A percentile compares a stretch with the other conserved stretches of the same genome.
Evolutionary conservation across 2,329 filamentous ascomycete genomes (phyloP).

Genomic region (Emergomyces pasteurianus): DNA sequence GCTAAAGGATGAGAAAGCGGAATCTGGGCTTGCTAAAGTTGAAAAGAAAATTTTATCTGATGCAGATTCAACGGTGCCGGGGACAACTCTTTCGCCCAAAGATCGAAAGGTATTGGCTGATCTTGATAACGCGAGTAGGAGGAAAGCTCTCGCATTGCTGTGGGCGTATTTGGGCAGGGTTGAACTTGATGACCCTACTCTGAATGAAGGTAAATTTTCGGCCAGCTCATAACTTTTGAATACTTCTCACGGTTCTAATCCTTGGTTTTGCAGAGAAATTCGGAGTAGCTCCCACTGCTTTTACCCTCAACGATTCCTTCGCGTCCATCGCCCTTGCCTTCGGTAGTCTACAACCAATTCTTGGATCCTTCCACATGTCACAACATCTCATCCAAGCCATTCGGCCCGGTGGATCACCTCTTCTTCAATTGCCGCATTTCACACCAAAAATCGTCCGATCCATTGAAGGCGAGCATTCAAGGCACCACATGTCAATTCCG

Average conservation of each 20-base stretch:
- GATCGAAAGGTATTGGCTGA: slow-evolving; percentile 68
- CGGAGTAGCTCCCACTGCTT: slow-evolving; percentile 75
- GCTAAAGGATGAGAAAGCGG: slow-evolving; percentile 65
- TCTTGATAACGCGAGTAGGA: slow-evolving; percentile 64
- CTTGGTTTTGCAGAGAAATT: slow-evolving; percentile 53
- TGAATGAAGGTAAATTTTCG: slow-evolving; percentile 50
- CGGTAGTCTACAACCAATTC: slow-evolving; percentile 67
- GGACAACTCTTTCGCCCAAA: slow-evolving; percentile 53
- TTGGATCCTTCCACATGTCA: slow-evolving; percentile 67
- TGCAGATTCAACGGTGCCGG: slow-evolving; percentile 37
- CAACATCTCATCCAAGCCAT: slow-evolving; percentile 87
- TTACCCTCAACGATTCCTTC: slow-evolving; percentile 75
- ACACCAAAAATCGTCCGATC: slow-evolving; percentile 46
- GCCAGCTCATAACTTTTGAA: neutral
- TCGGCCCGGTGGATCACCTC: slow-evolving; percentile 67
- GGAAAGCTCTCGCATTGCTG: slow-evolving; percentile 78
- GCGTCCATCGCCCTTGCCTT: slow-evolving; percentile 79
- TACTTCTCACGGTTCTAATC: slow-evolving; percentile 4
- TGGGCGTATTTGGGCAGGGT: slow-evolving; percentile 92
- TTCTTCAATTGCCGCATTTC: slow-evolving; percentile 85
- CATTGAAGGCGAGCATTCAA: slow-evolving; percentile 48
- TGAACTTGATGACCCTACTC: slow-evolving; percentile 63
- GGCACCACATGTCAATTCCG: slow-evolving; percentile 66
- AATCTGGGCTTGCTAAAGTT: slow-evolving; percentile 68
- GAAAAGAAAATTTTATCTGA: slow-evolving; percentile 67